A percentile compares a stretch with the other conserved stretches of the same genome.
phyloP scores from a whole-genome alignment of 1,284 basidiomycete species.

The Sporisorium graminicola region DNA sequence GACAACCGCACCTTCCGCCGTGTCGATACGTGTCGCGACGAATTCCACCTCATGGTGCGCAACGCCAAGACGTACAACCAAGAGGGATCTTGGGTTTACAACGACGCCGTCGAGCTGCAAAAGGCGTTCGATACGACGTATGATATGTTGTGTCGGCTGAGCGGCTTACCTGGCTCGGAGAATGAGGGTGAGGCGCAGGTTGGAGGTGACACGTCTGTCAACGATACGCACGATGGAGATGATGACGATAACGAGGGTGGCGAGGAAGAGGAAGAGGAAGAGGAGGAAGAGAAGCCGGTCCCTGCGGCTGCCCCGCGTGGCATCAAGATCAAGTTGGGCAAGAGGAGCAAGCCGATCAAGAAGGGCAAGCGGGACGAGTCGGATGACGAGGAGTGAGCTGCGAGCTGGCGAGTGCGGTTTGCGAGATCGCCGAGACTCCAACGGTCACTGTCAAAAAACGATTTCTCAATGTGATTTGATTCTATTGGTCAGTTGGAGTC shows the following conservation, averaged over 20 bases:
- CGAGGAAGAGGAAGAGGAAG: conserved; percentile 42
- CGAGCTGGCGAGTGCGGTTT: no score
- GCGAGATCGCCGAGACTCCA: no score
- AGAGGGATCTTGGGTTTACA: conserved; percentile 88
- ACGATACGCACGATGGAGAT: conserved; percentile 15
- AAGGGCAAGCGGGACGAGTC: conserved; percentile 26
- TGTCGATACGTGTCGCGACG: conserved; percentile 80
- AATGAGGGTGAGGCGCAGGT: conserved; percentile 40
- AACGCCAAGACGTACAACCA: conserved; percentile 79
- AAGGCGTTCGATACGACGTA: conserved; percentile 64
- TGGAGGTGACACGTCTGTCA: conserved; percentile 13
- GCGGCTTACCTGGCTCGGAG: conserved; percentile 55
- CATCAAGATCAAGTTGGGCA: conserved; percentile 53
- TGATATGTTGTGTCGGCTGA: conserved; percentile 50
- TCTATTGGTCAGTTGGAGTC: no score
- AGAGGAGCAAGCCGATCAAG: conserved; percentile 27
- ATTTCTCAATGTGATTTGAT: background rate
- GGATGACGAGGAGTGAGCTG: conserved; percentile 34
- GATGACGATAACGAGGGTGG: conserved; percentile 20
- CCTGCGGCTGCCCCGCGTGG: conserved; percentile 29
- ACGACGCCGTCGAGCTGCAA: conserved; percentile 77
- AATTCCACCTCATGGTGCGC: conserved; percentile 89
- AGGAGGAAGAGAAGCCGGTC: conserved; percentile 36
- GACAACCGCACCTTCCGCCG: conserved; percentile 81
- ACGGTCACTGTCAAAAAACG: background rate